Evolutionary conservation across 352 stramenopile species (phyloP), one percentile per base, ranked within the genome.

Genomic region (Lagenidium sp.): DNA sequence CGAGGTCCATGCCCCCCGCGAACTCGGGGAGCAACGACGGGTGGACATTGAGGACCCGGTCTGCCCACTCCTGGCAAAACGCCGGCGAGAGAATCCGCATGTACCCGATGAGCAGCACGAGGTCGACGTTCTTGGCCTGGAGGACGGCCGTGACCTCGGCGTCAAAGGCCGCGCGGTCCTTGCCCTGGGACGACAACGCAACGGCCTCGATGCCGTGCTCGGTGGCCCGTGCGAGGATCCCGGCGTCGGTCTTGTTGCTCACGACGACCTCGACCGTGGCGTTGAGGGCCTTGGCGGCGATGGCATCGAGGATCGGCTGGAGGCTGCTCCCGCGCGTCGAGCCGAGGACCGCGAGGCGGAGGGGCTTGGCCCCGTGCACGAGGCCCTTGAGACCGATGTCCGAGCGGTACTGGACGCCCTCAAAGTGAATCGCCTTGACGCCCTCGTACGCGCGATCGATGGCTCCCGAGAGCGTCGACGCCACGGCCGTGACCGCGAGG

Each of bases 1-100:
- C 88, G 37, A 98, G 65, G 68, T 99, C 97, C 97, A 99, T 99
- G 38, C 96, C 95, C n/a, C 97, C 97, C 49, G 94, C 96, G 67
- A 99, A 98, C 45, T 98, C 96, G 12, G 97, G 97, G 18, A 99
- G 77, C 25, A 99, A 80, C 31, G 94, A 99, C 36, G 97, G 97
- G 69, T 99, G 97, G 35, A 99, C 97, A 69, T 99, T 99, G 13
- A 99, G 82, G 56, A 97, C 97, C 49, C 95, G 86, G 59, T 90
- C 81, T 47, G 81, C 60, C 95, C 95, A 99, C 50, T 91, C 82
- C 50, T 95, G 75, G 63, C 85, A 97, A 60, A 99, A 99, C 29
- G 85, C 66, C 36, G 62, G 71, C 26, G 95, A 98, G 4, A 99
- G 57, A 58, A 99, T 99, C 36, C 95, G 85, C 96, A 99, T 99